phyloP scores from a whole-genome alignment of 257 asterid genomes.

The Haberlea rhodopensis region DNA sequence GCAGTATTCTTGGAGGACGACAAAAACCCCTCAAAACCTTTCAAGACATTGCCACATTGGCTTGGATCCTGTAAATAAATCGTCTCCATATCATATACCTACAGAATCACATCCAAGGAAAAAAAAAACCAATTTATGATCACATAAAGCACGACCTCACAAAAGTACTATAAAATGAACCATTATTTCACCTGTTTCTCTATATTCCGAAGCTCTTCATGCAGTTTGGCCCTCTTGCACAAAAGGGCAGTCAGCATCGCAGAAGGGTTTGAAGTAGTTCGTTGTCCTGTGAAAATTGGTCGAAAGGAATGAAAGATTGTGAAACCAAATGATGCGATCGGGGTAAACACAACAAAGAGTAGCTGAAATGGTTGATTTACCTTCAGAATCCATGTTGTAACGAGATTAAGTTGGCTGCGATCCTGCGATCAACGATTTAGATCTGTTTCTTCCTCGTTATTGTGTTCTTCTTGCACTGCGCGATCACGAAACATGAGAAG shows the following conservation, averaged over 20 bases:
- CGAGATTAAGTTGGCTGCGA: constrained; percentile 11
- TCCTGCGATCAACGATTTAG: constrained; percentile 20
- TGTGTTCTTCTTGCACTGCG: constrained; percentile 3
- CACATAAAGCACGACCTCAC: constrained; percentile 6
- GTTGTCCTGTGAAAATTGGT: constrained; percentile 50
- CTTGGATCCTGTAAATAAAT: constrained; percentile 96
- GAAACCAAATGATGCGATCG: not conserved
- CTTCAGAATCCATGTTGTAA: constrained; percentile 69
- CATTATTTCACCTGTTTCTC: constrained; percentile 69
- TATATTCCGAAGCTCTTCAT: constrained; percentile 81
- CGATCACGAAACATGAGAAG: constrained; percentile 33
- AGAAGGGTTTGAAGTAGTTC: constrained; percentile 70
- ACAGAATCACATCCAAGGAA: constrained; percentile 19
- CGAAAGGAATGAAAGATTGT: not conserved
- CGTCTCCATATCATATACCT: constrained; percentile 98
- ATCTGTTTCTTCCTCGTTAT: constrained; percentile 15
- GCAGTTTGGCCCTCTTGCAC: constrained; percentile 76
- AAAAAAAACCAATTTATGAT: not conserved
- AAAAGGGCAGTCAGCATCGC: constrained; percentile 64
- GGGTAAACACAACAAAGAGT: not conserved
- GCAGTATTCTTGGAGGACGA: constrained; percentile 93
- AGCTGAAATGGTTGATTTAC: constrained; percentile 29
- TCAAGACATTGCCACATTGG: constrained; percentile 99
- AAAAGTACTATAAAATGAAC: constrained; percentile 1
- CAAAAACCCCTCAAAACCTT: constrained; percentile 97